Percentiles rank a stretch among this genome's conserved stretches.
phyloP scores from a whole-genome alignment of 805 yeast species.

The Wickerhamomyces subpelliculosus region DNA sequence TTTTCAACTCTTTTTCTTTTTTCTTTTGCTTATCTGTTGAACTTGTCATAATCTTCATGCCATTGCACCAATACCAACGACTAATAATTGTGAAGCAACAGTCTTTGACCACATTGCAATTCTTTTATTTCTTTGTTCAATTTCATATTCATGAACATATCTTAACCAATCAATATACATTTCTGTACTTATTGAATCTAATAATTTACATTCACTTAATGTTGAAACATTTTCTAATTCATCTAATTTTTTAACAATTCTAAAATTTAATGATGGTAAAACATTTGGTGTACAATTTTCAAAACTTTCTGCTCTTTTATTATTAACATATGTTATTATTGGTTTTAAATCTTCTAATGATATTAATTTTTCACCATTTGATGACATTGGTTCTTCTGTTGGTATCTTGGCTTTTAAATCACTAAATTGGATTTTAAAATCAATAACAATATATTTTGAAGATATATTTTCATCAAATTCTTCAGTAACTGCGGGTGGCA shows the following conservation, averaged over 20 bases:
- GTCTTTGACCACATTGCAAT: conserved; percentile 52
- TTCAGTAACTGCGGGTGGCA: conserved; percentile 57
- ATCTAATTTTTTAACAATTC: conserved; percentile 39
- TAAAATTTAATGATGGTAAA: conserved; percentile 27
- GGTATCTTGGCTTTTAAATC: conserved; percentile 56
- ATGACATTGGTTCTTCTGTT: conserved; percentile 38
- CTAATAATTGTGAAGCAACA: conserved; percentile 48
- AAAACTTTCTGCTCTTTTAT: conserved; percentile 25
- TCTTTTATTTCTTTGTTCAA: conserved; percentile 35
- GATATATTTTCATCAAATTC: conserved; percentile 20
- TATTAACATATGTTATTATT: conserved; percentile 54
- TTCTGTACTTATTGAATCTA: conserved; percentile 48
- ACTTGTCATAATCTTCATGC: conserved; percentile 27
- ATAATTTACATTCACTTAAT: conserved; percentile 36
- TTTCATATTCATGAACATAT: conserved; percentile 48
- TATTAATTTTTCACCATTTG: conserved; percentile 50
- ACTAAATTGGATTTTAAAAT: conserved; percentile 55
- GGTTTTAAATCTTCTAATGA: conserved; percentile 55
- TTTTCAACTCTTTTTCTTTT: too few relatives aligned
- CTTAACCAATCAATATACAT: conserved; percentile 49
- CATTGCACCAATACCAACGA: conserved; percentile 55
- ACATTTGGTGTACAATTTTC: conserved; percentile 20
- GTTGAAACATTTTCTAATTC: conserved; percentile 34
- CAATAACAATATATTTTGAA: conserved; percentile 55
- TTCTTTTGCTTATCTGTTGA: not conserved